Conservation (phyloP, 352 stramenopile genomes). For the Pythium volutum region DNA sequence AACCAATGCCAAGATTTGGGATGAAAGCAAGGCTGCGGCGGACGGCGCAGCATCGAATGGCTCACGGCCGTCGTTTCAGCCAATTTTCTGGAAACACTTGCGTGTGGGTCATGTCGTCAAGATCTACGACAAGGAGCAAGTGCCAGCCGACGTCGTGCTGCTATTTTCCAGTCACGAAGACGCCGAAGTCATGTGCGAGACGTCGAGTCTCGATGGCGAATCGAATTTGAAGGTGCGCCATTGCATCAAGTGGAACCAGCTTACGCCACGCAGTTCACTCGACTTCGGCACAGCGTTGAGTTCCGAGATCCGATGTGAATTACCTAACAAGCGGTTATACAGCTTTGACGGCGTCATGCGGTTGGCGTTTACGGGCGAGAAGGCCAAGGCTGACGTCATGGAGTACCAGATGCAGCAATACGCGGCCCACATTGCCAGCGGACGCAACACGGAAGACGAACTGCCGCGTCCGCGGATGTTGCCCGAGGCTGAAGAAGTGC, state of each 20-base stretch:
- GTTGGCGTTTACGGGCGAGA: slow-evolving; percentile 31
- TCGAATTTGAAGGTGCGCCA: slow-evolving; percentile 79
- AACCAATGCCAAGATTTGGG: slow-evolving; percentile 9
- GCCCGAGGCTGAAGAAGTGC: slow-evolving; percentile 49
- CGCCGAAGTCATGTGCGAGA: slow-evolving; percentile 76
- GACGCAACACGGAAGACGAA: slow-evolving; percentile 6
- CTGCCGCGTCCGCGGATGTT: not conserved
- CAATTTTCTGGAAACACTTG: slow-evolving; percentile 81
- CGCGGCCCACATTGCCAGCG: slow-evolving; percentile 6
- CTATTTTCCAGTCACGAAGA: slow-evolving; percentile 79
- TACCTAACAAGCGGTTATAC: slow-evolving; percentile 79
- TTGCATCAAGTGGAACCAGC: slow-evolving; percentile 56
- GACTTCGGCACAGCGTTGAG: slow-evolving; percentile 55
- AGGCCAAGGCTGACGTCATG: slow-evolving; percentile 25
- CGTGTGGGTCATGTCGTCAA: slow-evolving; percentile 87
- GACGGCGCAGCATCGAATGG: slow-evolving; percentile 8
- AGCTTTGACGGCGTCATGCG: slow-evolving; percentile 74
- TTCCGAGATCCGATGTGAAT: slow-evolving; percentile 68
- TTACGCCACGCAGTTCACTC: slow-evolving; percentile 32
- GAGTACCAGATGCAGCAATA: slow-evolving; percentile 19
- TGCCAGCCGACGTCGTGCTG: slow-evolving; percentile 92
- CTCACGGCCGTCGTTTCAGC: slow-evolving; percentile 45
- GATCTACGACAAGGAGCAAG: slow-evolving; percentile 82
- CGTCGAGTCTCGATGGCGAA: slow-evolving; percentile 78
- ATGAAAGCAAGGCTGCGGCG: slow-evolving; percentile 11